A percentile compares a stretch with the other conserved stretches of the same genome.
phyloP scores from a whole-genome alignment of 805 yeast genomes.

The Kluyveromyces siamensis region DNA sequence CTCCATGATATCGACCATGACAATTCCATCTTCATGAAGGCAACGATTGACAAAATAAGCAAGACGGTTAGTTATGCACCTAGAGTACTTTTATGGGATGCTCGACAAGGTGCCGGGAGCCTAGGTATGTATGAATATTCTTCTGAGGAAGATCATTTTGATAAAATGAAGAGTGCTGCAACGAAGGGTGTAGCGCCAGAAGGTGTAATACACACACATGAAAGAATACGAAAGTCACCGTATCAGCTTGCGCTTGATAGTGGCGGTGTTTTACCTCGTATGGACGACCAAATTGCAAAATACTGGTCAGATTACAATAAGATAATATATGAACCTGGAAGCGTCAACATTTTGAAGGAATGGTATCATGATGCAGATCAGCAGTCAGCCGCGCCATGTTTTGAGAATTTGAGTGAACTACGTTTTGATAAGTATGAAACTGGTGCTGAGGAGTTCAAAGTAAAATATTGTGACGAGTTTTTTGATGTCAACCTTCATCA shows the following conservation, averaged over 20 bases:
- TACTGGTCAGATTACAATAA: constrained; percentile 80
- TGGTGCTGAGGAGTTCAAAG: constrained; percentile 55
- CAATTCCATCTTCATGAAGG: constrained; percentile 39
- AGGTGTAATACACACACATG: constrained; percentile 29
- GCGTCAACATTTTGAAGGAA: constrained; percentile 42
- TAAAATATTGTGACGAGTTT: constrained; percentile 35
- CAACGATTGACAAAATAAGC: constrained; percentile 30
- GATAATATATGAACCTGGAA: constrained; percentile 54
- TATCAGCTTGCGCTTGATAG: constrained; percentile 60
- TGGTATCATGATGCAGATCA: constrained; percentile 41
- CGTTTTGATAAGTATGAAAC: constrained; percentile 39
- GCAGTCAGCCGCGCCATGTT: constrained; percentile 22
- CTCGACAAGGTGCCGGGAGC: constrained; percentile 67
- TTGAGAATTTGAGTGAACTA: constrained; percentile 13
- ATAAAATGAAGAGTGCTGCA: constrained; percentile 10
- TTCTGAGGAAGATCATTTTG: constrained; percentile 17
- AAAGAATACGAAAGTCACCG: constrained; percentile 37
- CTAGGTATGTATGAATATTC: constrained; percentile 46
- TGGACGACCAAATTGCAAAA: constrained; percentile 35
- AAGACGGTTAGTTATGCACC: constrained; percentile 65
- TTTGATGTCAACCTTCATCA: constrained; percentile 52
- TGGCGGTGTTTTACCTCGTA: constrained; percentile 28
- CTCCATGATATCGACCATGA: constrained; percentile 33
- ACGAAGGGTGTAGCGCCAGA: constrained; percentile 4
- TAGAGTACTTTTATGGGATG: constrained; percentile 73